A percentile compares a stretch with the other conserved stretches of the same genome.
phyloP scores from a whole-genome alignment of 805 yeast species.

The Pichia californica region DNA sequence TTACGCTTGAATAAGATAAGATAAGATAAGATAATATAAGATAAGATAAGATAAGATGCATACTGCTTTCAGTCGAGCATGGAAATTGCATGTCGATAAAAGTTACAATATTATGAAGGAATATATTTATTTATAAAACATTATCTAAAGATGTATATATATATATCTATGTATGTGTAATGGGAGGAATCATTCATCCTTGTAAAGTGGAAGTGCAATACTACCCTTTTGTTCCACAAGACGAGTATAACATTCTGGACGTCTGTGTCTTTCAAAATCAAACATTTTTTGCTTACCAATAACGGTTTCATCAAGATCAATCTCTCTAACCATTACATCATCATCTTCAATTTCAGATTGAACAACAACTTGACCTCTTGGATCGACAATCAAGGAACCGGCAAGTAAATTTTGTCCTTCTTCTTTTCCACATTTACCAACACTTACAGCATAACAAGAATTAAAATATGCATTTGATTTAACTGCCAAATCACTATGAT shows the following conservation, averaged over 20 bases:
- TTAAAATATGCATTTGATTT: slow-evolving; percentile 32
- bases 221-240: slow-evolving; percentile 25
- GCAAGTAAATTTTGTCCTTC: slow-evolving; percentile 32
- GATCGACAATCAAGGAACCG: slow-evolving; percentile 33
- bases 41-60: too few species aligned
- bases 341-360: slow-evolving; percentile 22
- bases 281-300: slow-evolving; percentile 32
- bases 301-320: slow-evolving; percentile 31
- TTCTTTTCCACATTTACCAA: slow-evolving; percentile 33
- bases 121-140: too few species aligned
- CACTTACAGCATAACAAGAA: slow-evolving; percentile 30
- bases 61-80: too few species aligned
- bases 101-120: too few species aligned
- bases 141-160: too few species aligned
- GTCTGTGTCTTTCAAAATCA: slow-evolving; percentile 33
- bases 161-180: too few species aligned
- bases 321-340: slow-evolving; percentile 26
- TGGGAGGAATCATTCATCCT: too few species aligned
- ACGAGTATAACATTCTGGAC: slow-evolving; percentile 30
- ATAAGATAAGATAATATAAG: too few species aligned
- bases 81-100: too few species aligned
- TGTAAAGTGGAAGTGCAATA: slow-evolving; percentile 13
- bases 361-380: slow-evolving; percentile 30
- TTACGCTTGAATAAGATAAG: too few species aligned
- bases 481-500: slow-evolving; percentile 30